phyloP scores from a whole-genome alignment of 2,329 filamentous ascomycete genomes.

The Orbilia quercus region DNA sequence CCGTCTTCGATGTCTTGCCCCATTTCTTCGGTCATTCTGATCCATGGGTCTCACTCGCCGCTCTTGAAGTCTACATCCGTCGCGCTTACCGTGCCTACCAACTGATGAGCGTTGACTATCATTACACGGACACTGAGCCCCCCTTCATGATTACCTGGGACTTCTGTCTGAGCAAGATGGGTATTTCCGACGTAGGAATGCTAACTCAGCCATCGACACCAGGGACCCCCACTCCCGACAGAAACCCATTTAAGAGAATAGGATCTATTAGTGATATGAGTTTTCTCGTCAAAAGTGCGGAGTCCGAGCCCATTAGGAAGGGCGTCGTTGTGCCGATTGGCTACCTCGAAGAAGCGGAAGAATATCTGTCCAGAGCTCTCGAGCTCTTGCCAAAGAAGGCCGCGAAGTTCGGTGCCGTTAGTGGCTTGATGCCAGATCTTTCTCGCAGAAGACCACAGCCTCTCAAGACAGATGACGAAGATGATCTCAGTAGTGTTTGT shows the following conservation, averaged over 20 bases:
- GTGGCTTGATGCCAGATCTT: slow-evolving; percentile 76
- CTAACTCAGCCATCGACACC: slow-evolving; percentile 81
- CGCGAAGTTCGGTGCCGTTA: slow-evolving; percentile 67
- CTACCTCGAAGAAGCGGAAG: slow-evolving; percentile 94
- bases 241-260: slow-evolving; percentile 80
- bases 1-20: slow-evolving; percentile 93
- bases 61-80: slow-evolving; percentile 94
- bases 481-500: slow-evolving; percentile 89
- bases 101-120: slow-evolving; percentile 88
- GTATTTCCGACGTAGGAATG: slow-evolving; percentile 88
- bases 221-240: slow-evolving; percentile 74
- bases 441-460: slow-evolving; percentile 75
- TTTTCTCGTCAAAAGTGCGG: slow-evolving; percentile 78
- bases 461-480: slow-evolving; percentile 63
- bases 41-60: slow-evolving; percentile 91
- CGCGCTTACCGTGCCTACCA: slow-evolving; percentile 97
- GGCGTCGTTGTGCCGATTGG: slow-evolving; percentile 94
- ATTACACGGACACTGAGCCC: slow-evolving; percentile 76
- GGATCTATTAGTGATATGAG: slow-evolving; percentile 97
- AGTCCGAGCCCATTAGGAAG: slow-evolving; percentile 83
- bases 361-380: slow-evolving; percentile 82
- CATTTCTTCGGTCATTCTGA: slow-evolving; percentile 96
- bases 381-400: slow-evolving; percentile 77
- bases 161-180: slow-evolving; percentile 92
- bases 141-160: slow-evolving; percentile 91